Conservation (phyloP, 768 basidiomycete genomes). For the Trametes villosa region DNA sequence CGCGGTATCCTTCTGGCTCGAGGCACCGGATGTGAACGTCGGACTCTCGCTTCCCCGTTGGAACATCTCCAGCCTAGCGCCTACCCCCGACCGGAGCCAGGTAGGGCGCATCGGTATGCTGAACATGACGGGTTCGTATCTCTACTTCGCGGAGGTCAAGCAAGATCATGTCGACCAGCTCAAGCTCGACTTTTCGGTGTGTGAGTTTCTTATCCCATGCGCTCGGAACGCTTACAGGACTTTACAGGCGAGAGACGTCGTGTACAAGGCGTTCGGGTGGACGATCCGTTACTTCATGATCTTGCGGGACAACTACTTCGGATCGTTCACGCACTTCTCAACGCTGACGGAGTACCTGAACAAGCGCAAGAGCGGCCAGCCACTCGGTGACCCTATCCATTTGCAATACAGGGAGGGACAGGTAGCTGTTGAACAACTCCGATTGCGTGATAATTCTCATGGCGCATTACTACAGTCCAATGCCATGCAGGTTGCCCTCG, state of each 20-base stretch:
- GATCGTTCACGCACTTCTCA: constrained; percentile 90
- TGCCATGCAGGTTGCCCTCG: constrained; percentile 74
- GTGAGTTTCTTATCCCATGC: not conserved
- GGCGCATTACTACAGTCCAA: constrained; percentile 60
- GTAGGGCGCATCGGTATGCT: constrained; percentile 64
- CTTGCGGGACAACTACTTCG: constrained; percentile 92
- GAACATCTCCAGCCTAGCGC: constrained; percentile 82
- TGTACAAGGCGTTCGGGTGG: constrained; percentile 84
- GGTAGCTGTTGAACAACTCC: constrained; percentile 46
- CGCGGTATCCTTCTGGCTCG: constrained; percentile 64
- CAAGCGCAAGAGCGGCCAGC: constrained; percentile 57
- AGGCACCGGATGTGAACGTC: constrained; percentile 59
- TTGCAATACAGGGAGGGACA: constrained; percentile 80
- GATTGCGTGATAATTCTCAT: not conserved
- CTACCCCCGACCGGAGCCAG: constrained; percentile 59
- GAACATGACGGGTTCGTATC: constrained; percentile 69
- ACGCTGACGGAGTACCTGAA: constrained; percentile 86
- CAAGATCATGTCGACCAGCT: constrained; percentile 81
- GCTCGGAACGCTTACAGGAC: not conserved
- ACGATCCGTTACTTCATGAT: constrained; percentile 87
- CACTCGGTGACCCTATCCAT: constrained; percentile 80
- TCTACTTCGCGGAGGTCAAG: constrained; percentile 68
- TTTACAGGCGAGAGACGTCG: constrained; percentile 52
- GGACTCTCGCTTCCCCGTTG: constrained; percentile 80
- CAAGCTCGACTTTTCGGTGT: constrained; percentile 64